Evolutionary conservation across 2,329 filamentous ascomycete genomes (phyloP).

Genomic region (Fusarium anguioides): DNA sequence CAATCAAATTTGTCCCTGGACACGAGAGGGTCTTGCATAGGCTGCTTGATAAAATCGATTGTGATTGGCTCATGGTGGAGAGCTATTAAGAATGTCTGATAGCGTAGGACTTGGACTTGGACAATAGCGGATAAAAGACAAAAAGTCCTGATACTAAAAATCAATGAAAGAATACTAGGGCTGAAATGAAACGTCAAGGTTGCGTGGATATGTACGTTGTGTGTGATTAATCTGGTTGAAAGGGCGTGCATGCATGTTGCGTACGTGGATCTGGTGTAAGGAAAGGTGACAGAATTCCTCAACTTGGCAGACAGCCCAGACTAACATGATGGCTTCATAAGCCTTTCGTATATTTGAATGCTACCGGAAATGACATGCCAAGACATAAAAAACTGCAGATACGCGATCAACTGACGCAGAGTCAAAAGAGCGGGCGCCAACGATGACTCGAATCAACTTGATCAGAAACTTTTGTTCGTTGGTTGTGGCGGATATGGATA

Average conservation of each 20-base stretch:
- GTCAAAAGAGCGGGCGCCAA: constrained; percentile 29
- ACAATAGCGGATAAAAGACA: constrained; percentile 1
- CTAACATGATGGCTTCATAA: constrained; percentile 22
- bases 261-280: constrained; percentile 10
- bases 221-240: constrained; percentile 12
- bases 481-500: constrained; percentile 13
- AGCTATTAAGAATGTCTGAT: constrained; percentile 6
- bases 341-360: background rate
- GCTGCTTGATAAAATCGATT: constrained; percentile 45
- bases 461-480: background rate
- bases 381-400: background rate
- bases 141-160: constrained; percentile 7
- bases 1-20: constrained; percentile 32
- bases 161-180: constrained; percentile 25
- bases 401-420: constrained; percentile 16
- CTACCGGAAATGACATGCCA: constrained; percentile 25
- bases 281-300: constrained; percentile 4
- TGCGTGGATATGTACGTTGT: constrained; percentile 41
- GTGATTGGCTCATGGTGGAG: constrained; percentile 39
- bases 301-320: constrained; percentile 11
- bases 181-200: constrained; percentile 33
- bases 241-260: constrained; percentile 17
- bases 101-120: constrained; percentile 3
- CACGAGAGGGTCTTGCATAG: constrained; percentile 34
- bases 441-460: constrained; percentile 27